phyloP scores from a whole-genome alignment of 148 eudicot species.

The Salicornia ramosissima region DNA sequence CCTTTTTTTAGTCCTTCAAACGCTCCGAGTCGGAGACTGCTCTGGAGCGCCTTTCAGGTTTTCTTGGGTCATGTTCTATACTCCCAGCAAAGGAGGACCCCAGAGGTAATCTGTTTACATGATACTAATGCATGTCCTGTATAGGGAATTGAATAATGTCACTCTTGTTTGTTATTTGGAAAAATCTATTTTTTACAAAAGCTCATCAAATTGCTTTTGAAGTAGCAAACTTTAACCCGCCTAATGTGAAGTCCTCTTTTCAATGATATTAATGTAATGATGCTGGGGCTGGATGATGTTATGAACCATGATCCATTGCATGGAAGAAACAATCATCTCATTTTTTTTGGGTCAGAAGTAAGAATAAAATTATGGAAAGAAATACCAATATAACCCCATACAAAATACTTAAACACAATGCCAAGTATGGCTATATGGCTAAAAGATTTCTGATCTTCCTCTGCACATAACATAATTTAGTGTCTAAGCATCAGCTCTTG shows the following conservation, averaged over 20 bases:
- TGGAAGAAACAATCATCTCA: too few relatives aligned
- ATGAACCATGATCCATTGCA: too few relatives aligned
- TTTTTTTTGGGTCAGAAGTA: too few relatives aligned
- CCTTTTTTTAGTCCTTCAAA: conserved; percentile 44
- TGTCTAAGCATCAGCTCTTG: neutral
- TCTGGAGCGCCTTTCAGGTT: conserved; percentile 58
- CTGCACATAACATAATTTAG: neutral
- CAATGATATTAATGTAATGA: neutral
- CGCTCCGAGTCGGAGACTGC: conserved; percentile 77
- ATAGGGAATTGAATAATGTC: neutral
- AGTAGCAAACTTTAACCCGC: neutral
- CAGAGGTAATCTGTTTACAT: conserved; percentile 40
- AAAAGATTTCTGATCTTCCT: too few relatives aligned
- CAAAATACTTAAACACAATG: neutral
- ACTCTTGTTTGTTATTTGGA: neutral
- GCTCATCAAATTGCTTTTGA: too few relatives aligned
- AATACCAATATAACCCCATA: neutral
- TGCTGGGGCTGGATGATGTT: neutral
- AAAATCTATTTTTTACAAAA: too few relatives aligned
- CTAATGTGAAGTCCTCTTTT: neutral
- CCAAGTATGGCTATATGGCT: too few relatives aligned
- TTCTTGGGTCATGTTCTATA: conserved; percentile 63
- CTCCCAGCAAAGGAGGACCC: conserved; percentile 51
- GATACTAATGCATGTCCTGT: neutral
- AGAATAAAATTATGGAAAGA: too few relatives aligned